A percentile compares a stretch with the other conserved stretches of the same genome.
Conservation (phyloP, 805 yeast genomes). For the Yamadazyma olivae region DNA sequence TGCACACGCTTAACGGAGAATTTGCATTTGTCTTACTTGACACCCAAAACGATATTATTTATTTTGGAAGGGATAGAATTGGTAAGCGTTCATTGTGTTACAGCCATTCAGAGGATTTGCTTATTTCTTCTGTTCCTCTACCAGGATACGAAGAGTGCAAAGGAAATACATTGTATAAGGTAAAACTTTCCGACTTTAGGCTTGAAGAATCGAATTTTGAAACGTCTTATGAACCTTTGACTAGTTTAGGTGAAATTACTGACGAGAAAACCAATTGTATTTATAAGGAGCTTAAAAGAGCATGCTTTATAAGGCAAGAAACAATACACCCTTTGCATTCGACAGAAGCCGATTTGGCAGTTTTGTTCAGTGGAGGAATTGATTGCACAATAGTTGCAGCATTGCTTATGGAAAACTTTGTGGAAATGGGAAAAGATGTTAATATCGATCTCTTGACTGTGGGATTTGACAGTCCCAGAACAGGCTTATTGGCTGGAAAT, state of each 20-base stretch:
- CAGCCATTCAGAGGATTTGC: conserved; percentile 24
- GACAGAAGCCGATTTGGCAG: conserved; percentile 25
- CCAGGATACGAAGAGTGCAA: conserved; percentile 49
- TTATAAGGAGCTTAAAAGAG: conserved; percentile 10
- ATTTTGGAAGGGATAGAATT: conserved; percentile 79
- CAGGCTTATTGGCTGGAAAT: conserved; percentile 52
- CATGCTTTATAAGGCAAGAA: conserved; percentile 51
- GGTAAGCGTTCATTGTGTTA: conserved; percentile 77
- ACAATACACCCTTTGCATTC: conserved; percentile 58
- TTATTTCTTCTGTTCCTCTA: conserved; percentile 36
- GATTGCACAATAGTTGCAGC: conserved; percentile 86
- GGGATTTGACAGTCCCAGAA: conserved; percentile 87
- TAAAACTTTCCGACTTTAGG: not conserved
- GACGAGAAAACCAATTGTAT: conserved; percentile 4
- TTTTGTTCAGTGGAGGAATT: conserved; percentile 91
- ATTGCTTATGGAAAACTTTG: conserved; percentile 28
- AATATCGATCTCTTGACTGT: conserved; percentile 84
- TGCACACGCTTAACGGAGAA: conserved; percentile 67
- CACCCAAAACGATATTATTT: conserved; percentile 34
- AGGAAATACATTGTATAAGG: conserved; percentile 6
- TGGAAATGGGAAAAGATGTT: conserved; percentile 5
- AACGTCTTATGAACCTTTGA: not conserved
- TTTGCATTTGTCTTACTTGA: conserved; percentile 68
- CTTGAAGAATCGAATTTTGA: not conserved
- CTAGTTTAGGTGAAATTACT: too few relatives aligned